phyloP scores from a whole-genome alignment of 352 stramenopile genomes.

The Phytophthora chlamydospora region DNA sequence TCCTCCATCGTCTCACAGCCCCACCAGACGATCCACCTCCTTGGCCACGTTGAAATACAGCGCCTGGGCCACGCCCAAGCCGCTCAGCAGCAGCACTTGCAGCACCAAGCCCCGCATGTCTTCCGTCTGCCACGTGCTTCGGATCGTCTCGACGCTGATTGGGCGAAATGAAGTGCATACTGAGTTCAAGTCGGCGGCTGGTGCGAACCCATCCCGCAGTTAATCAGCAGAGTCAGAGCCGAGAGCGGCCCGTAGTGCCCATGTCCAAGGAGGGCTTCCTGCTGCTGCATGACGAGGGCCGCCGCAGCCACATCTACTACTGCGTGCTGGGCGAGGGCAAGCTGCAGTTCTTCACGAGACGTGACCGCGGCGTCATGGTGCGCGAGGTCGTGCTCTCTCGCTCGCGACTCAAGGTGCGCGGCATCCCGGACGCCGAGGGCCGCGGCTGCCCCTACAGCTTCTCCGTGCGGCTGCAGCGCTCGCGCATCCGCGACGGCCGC shows the following conservation, averaged over 20 bases:
- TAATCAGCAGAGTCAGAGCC: conserved; percentile 3
- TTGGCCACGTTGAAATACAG: conserved; percentile 71
- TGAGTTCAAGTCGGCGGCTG: conserved; percentile 10
- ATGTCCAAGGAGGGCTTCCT: conserved; percentile 86
- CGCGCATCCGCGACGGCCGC: conserved; percentile 74
- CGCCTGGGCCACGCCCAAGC: conserved; percentile 27
- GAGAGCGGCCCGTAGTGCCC: neutral
- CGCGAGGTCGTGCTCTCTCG: conserved; percentile 70
- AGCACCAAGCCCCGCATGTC: neutral
- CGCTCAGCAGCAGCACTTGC: conserved; percentile 35
- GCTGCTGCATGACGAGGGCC: conserved; percentile 70
- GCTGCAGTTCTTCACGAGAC: conserved; percentile 74
- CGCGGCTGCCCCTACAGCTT: conserved; percentile 81
- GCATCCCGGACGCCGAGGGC: conserved; percentile 72
- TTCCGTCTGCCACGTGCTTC: too few relatives aligned
- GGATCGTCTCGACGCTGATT: conserved; percentile 6
- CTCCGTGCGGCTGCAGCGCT: conserved; percentile 69
- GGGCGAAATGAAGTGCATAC: conserved; percentile 8
- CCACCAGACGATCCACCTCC: conserved; percentile 40
- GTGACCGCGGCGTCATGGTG: conserved; percentile 69
- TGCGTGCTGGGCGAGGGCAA: conserved; percentile 77
- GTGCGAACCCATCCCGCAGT: conserved; percentile 10
- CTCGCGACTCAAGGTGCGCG: conserved; percentile 80
- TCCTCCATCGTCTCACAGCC: neutral
- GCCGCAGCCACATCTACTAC: conserved; percentile 77